A percentile compares a stretch with the other conserved stretches of the same genome.
phyloP scores from a whole-genome alignment of 495 filamentous ascomycete genomes.

The Podospora tetraspora region DNA sequence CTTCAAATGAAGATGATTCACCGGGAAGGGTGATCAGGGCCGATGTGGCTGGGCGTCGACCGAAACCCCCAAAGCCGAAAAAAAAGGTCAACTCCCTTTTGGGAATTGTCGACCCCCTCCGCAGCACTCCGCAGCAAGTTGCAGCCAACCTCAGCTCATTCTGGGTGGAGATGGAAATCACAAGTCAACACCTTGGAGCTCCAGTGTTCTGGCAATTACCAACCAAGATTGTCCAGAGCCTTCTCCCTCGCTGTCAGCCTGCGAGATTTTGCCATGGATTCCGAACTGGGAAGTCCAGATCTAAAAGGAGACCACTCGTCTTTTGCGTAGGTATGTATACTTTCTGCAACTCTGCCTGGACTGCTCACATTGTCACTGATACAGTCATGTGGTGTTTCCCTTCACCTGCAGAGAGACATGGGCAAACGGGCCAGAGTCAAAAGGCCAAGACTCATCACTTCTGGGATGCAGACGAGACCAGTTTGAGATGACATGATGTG shows the following conservation, averaged over 20 bases:
- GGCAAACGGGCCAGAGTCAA: neutral
- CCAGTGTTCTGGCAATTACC: neutral
- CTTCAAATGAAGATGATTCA: conserved; percentile 21
- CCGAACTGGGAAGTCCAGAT: neutral
- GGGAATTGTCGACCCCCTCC: neutral
- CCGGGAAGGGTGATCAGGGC: conserved; percentile 14
- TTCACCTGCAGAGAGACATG: neutral
- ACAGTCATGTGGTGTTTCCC: neutral
- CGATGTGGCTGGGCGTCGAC: conserved; percentile 1
- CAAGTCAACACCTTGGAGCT: neutral
- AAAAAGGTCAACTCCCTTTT: neutral
- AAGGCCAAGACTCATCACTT: neutral
- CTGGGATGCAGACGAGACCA: neutral
- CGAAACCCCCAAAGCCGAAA: neutral
- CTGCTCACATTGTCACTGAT: neutral
- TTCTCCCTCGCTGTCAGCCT: neutral
- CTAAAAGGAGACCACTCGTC: neutral
- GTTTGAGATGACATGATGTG: neutral
- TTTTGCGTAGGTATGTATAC: too few species aligned
- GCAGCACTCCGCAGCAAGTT: neutral
- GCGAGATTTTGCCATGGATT: neutral
- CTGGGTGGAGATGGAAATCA: neutral
- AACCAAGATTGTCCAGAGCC: neutral
- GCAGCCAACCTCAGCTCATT: neutral
- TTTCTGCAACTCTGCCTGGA: neutral